Base-by-base conservation (phyloP, 192 early-diverging fungal genomes). In the Backusella australiensis region DNA sequence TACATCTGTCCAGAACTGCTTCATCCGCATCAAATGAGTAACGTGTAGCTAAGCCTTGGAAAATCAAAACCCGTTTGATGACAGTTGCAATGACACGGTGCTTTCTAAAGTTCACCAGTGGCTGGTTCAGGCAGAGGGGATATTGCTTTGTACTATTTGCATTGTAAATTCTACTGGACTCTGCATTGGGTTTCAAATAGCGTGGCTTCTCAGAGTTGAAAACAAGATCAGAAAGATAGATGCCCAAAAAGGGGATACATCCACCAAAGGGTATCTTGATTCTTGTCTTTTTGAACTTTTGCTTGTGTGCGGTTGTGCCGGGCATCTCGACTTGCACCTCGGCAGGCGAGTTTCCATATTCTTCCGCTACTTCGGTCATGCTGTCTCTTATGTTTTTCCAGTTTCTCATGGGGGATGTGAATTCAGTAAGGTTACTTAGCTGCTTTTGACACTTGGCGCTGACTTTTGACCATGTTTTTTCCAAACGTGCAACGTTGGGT, bases 241-340 rank as follows among this genome's bases (percentile, higher is more conserved):
- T 77, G n/a, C 77, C 89, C 29, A 91, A 75, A 67, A 91, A 89
- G 2, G 89, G 89, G 65, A 91, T 88, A 41, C 89, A 89, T 23
- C 88, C 89, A 34, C 85, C 83, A 56, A 84, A 83, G 8, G 82
- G 85, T 19, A 80, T 82, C 71, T 83, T 80, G 38, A 75, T 79
- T 34, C 72, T 72, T 19, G 74, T 70, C 53, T 74, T 83, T 19
- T 75, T 71, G 11, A 72, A 69, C 7, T 69, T 77, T 46, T 77
- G 75, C 8, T 73, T n/a, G 32, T 67, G 52, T 3, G 69, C 69
- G 0, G 69, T 42, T 32, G 77, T 71, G 9, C 75, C 79, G 17
- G 56, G 76, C 71, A 78, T 73, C 72, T 83, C 74, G 12, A 78
- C 76, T 72, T 81, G 69, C 4, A 83, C 69, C 35, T 83, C 86